phyloP scores from a whole-genome alignment of 306 rosid species.

The Dryas alaskensis region DNA sequence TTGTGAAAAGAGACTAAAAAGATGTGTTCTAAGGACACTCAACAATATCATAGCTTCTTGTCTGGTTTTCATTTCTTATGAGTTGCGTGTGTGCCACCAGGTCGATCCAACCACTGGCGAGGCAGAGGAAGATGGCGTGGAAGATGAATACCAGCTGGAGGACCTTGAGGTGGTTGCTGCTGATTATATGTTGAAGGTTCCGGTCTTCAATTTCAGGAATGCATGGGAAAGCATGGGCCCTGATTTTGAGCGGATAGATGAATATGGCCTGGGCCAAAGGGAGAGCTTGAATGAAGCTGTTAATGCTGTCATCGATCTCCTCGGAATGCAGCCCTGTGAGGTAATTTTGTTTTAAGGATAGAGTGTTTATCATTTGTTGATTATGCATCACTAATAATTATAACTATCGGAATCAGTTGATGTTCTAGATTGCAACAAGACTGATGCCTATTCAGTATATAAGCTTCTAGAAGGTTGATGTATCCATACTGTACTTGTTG shows the following conservation, averaged over 20 bases:
- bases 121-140: constrained; percentile 94
- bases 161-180: constrained; percentile 95
- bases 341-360: constrained; percentile 38
- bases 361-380: constrained; percentile 3
- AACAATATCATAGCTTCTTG: not conserved
- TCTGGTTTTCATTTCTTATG: constrained; percentile 6
- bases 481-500: too few species aligned
- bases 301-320: constrained; percentile 73
- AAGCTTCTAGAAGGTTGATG: too few species aligned
- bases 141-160: constrained; percentile 97
- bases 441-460: not conserved
- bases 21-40: not conserved
- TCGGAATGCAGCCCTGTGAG: constrained; percentile 99
- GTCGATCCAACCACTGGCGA: constrained; percentile 89
- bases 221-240: constrained; percentile 90
- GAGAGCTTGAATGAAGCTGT: constrained; percentile 90
- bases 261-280: constrained; percentile 92
- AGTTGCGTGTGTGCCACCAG: constrained; percentile 41
- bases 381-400: not conserved
- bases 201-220: constrained; percentile 82
- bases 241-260: constrained; percentile 78
- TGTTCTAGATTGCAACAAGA: too few species aligned
- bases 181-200: constrained; percentile 86
- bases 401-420: not conserved
- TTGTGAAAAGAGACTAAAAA: not conserved